These are phyloP conservation scores for Lasiosphaeria miniovina DNA, from an alignment of 495 filamentous ascomycete genomes.

Conservation along the genomic window DNA sequence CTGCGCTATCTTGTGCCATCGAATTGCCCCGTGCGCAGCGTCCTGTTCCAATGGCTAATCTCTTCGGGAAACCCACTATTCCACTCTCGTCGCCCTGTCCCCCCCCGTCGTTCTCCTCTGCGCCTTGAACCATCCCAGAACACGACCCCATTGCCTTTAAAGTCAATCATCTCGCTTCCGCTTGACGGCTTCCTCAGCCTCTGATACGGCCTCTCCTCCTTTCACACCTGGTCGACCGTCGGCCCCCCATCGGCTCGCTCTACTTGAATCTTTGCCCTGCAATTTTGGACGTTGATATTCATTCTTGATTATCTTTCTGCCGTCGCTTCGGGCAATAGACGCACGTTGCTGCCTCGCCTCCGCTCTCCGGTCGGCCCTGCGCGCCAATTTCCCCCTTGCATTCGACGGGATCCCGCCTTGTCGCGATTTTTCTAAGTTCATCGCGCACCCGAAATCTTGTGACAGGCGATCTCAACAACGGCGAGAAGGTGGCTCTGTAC, in stretches of 20 bases:
- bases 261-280: conserved; percentile 21
- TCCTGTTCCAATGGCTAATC: conserved; percentile 35
- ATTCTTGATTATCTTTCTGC: conserved; percentile 23
- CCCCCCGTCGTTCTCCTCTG: conserved; percentile 31
- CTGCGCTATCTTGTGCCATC: conserved; percentile 19
- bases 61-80: conserved; percentile 33
- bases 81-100: conserved; percentile 26
- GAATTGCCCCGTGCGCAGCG: conserved; percentile 9
- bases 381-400: conserved; percentile 31
- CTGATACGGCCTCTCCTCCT: conserved; percentile 32
- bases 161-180: conserved; percentile 51
- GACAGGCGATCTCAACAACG: conserved; percentile 6
- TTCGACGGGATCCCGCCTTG: conserved; percentile 11
- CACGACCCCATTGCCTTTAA: conserved; percentile 37
- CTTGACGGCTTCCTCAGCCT: conserved; percentile 39
- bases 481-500: conserved; percentile 16
- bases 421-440: conserved; percentile 15
- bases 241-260: conserved; percentile 25
- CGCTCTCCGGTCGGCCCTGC: conserved; percentile 22
- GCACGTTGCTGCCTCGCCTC: background rate
- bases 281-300: conserved; percentile 23
- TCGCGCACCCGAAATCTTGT: conserved; percentile 12
- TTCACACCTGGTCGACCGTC: conserved; percentile 28
- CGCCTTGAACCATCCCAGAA: conserved; percentile 37
- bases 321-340: background rate